Evolutionary conservation across 768 basidiomycete genomes (phyloP).

Genomic region (Leccinellum albellum): DNA sequence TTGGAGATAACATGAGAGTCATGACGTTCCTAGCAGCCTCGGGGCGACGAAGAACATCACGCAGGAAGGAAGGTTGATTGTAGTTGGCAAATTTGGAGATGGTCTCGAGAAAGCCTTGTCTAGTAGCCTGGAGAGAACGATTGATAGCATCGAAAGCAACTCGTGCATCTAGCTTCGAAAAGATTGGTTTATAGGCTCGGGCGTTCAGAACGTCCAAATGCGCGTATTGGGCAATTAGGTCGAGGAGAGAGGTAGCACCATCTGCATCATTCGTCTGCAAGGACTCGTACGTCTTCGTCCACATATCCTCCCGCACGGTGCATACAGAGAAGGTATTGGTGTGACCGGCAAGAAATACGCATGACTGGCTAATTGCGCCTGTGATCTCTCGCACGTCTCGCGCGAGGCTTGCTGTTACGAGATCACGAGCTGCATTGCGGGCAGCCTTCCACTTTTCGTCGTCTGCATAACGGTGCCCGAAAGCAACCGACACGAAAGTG

Average conservation of each 20-base stretch:
- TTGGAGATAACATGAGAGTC: conserved; percentile 77
- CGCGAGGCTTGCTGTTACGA: conserved; percentile 35
- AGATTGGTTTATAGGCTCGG: conserved; percentile 42
- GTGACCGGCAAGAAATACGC: conserved; percentile 29
- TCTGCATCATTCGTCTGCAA: conserved; percentile 56
- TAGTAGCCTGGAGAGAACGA: conserved; percentile 50
- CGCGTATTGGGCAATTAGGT: conserved; percentile 53
- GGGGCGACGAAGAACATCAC: conserved; percentile 51
- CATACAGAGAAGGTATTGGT: conserved; percentile 32
- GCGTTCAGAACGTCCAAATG: conserved; percentile 63
- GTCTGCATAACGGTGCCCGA: conserved; percentile 36
- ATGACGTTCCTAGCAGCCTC: conserved; percentile 60
- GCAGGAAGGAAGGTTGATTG: conserved; percentile 47
- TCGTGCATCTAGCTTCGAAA: conserved; percentile 31
- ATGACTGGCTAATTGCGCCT: conserved; percentile 32
- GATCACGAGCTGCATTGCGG: conserved; percentile 38
- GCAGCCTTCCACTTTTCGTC: conserved; percentile 40
- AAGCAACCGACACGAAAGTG: conserved; percentile 44
- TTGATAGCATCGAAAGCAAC: conserved; percentile 57
- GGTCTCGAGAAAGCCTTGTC: conserved; percentile 58
- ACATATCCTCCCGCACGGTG: conserved; percentile 54
- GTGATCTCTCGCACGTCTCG: conserved; percentile 34
- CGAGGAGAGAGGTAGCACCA: conserved; percentile 56
- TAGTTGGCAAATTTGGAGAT: conserved; percentile 66
- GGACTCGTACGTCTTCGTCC: conserved; percentile 62